Base-by-base conservation (phyloP, 768 basidiomycete species). In the Artomyces pyxidatus region DNA sequence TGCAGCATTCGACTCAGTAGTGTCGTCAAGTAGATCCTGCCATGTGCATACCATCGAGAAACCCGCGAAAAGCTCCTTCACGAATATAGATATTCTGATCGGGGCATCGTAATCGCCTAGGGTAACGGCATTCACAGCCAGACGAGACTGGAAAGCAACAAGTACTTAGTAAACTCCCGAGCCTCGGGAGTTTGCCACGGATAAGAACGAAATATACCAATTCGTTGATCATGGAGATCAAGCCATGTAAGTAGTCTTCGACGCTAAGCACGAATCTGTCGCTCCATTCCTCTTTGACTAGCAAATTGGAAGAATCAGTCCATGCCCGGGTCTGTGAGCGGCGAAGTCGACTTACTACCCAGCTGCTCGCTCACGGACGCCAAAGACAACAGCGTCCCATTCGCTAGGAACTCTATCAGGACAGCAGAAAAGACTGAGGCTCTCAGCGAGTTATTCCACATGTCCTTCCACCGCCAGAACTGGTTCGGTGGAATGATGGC, bases 391-490 rank as follows among this genome's bases (percentile, higher is more conserved):
- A 91, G 73, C 30, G 67, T 72, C 22, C 84, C 74, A 29, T 59
- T 71, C 4, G 73, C 68, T 6, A 91, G 70, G 58, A 82, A 91
- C 59, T 83, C 76, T 11, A 81, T 70, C 28, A 90, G 63, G 16
- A 81, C 76, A 1, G 78, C 79, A 35, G 77, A 73, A 58, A 84
- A 90, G 1, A 88, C 71, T 10, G 78, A 77, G 16, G 74, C 75
- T 48, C 87, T 73, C 30, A 89, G 62, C 3, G 84, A 81, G 58
- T 77, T 79, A 1, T 76, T 73, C 87, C 87, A 89, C 78, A 85
- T 78, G 22, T 88, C 85, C 61, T 85, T 88, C 84, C 84, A 90
- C 48, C 79, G 72, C 88, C 88, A 90, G 52, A 86, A 80, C 54
- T 88, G 84, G 56, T 84, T 78, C 26, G 70, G 71, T 25, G 88